phyloP scores from a whole-genome alignment of 2,329 filamentous ascomycete species.

The Penicillium verrucosum region DNA sequence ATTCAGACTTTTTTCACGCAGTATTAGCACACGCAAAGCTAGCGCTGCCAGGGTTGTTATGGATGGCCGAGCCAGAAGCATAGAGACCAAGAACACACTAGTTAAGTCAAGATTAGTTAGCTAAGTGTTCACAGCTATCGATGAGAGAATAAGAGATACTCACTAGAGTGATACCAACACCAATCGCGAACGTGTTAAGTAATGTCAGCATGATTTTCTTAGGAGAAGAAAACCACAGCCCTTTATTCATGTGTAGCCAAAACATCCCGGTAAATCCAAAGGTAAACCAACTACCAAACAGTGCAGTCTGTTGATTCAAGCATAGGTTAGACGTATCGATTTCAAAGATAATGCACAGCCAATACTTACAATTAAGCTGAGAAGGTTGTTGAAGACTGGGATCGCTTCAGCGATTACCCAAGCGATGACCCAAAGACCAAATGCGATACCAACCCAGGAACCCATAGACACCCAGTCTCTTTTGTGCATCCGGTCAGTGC shows the following conservation, averaged over 20 bases:
- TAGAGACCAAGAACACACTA: background rate
- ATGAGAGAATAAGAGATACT: background rate
- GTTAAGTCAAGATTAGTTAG: background rate
- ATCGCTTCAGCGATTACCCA: constrained; percentile 66
- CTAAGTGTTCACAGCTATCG: background rate
- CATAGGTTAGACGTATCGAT: background rate
- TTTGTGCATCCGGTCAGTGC: constrained; percentile 52
- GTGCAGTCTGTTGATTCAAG: background rate
- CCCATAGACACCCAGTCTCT: constrained; percentile 48
- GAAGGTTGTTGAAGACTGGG: constrained; percentile 63
- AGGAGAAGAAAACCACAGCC: background rate
- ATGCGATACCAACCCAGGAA: constrained; percentile 57
- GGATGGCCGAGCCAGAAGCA: background rate
- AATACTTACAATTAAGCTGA: constrained; percentile 52
- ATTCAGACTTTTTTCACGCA: background rate
- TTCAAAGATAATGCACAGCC: background rate
- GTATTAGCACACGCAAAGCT: background rate
- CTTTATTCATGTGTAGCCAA: background rate
- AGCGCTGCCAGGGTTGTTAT: background rate
- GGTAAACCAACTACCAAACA: background rate
- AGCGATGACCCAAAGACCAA: constrained; percentile 56
- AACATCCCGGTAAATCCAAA: background rate
- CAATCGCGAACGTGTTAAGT: background rate
- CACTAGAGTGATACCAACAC: background rate
- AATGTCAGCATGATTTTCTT: background rate